Evolutionary conservation across 2,329 filamentous ascomycete species (phyloP).

Genomic region (Colletotrichum sp.): DNA sequence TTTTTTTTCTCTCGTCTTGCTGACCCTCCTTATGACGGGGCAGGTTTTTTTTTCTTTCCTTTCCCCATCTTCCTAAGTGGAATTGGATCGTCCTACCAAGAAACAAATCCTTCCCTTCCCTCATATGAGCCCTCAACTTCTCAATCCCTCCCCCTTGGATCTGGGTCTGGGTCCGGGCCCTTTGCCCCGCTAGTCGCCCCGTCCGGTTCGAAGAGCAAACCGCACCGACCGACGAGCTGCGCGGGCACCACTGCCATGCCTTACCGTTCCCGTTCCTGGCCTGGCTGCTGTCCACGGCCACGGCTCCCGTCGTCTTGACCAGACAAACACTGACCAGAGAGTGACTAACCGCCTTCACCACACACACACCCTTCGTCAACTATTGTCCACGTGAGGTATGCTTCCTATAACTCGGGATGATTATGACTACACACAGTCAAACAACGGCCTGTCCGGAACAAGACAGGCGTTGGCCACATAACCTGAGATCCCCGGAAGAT

Average conservation of each 20-base stretch:
- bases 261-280: neutral
- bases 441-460: neutral
- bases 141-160: neutral
- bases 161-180: neutral
- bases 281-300: neutral
- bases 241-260: neutral
- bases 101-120: neutral
- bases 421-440: neutral
- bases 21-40: neutral
- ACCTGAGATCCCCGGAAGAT: neutral
- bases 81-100: neutral
- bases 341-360: neutral
- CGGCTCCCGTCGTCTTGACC: neutral
- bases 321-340: neutral
- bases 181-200: neutral
- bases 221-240: neutral
- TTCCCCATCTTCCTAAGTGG: neutral
- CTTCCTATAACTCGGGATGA: neutral
- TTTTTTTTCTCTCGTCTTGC: neutral
- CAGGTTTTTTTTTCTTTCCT: neutral
- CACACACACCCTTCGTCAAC: neutral
- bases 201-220: neutral
- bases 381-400: neutral
- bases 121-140: neutral
- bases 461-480: neutral